Evolutionary conservation across 306 rosid genomes (phyloP), one percentile per base, ranked within the genome.

Genomic region (Gastrolobium bilobum): DNA sequence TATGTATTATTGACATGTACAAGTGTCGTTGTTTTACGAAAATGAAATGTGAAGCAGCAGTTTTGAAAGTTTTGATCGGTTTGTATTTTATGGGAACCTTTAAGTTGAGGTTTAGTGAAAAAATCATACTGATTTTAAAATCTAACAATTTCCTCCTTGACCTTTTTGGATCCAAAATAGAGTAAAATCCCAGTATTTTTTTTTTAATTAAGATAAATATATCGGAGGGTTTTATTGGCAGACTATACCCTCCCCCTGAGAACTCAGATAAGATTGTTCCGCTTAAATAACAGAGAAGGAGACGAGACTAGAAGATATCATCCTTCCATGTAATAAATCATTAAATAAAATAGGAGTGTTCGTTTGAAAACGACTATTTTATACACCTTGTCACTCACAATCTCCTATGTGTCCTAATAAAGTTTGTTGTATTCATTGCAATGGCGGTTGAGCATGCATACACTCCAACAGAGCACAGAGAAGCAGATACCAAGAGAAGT

Each of bases 381-480:
- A 40, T 48, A 83, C 86, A 82, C 35, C 52, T 5, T 14, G 20
- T 70, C 7, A 20, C 46, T 92, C 81, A 95, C 80, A 95, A 82
- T 88, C 98, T 93, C 88, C 97, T 90, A 13, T 95, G 99, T 6
- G 85, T 85, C 84, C 99, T 90, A 34, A 95, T 83, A 82, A 95
- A 95, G 82, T 95, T 95, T 4, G 94, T 90, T 5, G 99, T 95
- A 54, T 95, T 95, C 91, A 95, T 26, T 4, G 82, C 86, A 40
- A 91, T 48, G 62, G 90, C 94, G 11, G 86, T 75, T 10, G 97
- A 87, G 84, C 97, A 93, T 30, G 84, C 92, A 76, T 88, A 95
- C 44, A 67, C 93, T 34, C 98, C 98, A 35, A 76, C 88, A 0
- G 86, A 85, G 87, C 90, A 86, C 11, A 85, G 50, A 2, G 91